Evolutionary conservation across 2,329 filamentous ascomycete genomes (phyloP), one percentile per base, ranked within the genome.

Genomic region (Alternaria arbusti): DNA sequence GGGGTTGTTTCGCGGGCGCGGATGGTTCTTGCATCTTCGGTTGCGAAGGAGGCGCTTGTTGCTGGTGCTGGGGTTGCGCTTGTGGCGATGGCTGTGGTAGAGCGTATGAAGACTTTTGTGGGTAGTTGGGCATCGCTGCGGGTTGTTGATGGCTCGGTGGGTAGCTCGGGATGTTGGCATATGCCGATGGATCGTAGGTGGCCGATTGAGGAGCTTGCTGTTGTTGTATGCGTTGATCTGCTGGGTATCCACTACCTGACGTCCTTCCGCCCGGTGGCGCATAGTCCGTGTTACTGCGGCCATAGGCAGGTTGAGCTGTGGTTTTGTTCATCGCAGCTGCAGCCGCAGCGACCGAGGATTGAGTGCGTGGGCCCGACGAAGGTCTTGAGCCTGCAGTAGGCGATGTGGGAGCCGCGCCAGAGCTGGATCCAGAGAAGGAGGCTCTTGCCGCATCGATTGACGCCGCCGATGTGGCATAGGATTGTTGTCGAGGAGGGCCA

Each of bases 131-230:
- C 36, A 67, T 63, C 79, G 82, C 57, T 17, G 64, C 61, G 22
- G 70, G 66, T 59, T 70, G 81, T 70, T 54, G 79, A 72, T 74
- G 73, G 55, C 68, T 67, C 64, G 73, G 71, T 58, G 72, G 70
- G 65, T 80, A 80, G 36, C 70, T 74, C 54, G 76, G 77, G 32
- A 83, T 81, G 54, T 81, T 79, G 63, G 90, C 91, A 77, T 94
- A 96, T 67, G 90, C 90, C 23, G 88, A 88, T 26, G 92, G 92
- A 76, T 96, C 92, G 78, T 96, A 96, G 70, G 88, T 88, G 44
- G 88, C 84, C 69, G 86, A 84, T 62, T 81, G 78, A 22, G 84
- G 82, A 51, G 80, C 82, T 60, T 81, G 83, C 55, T 80, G 75
- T 56, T 81, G 81, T 28, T 77, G 75, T 45, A 77, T 64, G 57